Base-by-base conservation (phyloP, 306 rosid species). In the Castanopsis chinensis region DNA sequence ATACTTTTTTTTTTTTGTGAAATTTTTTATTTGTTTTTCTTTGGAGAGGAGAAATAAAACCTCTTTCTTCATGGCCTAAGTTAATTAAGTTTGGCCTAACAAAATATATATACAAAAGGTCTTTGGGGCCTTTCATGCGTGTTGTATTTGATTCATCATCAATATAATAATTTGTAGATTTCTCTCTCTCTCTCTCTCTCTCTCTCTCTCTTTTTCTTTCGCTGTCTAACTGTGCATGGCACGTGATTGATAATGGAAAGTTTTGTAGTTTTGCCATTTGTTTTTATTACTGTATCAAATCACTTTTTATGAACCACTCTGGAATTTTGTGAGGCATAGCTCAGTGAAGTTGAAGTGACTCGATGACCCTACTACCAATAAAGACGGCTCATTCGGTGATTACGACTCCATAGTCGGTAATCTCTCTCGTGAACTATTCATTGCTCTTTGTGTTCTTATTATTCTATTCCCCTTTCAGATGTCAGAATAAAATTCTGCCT, bases 111-210 rank as follows among this genome's bases (percentile, higher is more conserved):
- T 25, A 75, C 41, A 74, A 82, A 82, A 79, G 91, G 98, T 88
- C 93, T 91, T 87, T 91, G 97, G 98, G 95, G 96, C 98, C 97
- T 86, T 91, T 81, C 84, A 60, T 74, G 91, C 63, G 87, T 88
- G 92, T 76, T 85, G 59, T 92, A 87, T 85, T 85, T 85, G 85
- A 79, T 87, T 85, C 87, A 78, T 72, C 37, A 87, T 78, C 78
- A 80, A 87, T 83, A 75, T 49, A 89, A 80, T 70, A 78, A 69
- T 41, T 77, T 76, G 77, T 19, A 79, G 27, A 73, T 79, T 23
- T 80, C 52, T 17, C 41, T 77, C 19, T 27, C 3, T 76, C 28
- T 13, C 21, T 7, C 13, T 59, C 5, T 23, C 23, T 41, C 37
- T 5, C 74, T 55, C 11, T 33, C 2, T 59, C n/a, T 80, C 30